Evolutionary conservation across 1,139 yeast genomes (phyloP), one percentile per base, ranked within the genome.

Genomic region (Magnusiomyces ingens): DNA sequence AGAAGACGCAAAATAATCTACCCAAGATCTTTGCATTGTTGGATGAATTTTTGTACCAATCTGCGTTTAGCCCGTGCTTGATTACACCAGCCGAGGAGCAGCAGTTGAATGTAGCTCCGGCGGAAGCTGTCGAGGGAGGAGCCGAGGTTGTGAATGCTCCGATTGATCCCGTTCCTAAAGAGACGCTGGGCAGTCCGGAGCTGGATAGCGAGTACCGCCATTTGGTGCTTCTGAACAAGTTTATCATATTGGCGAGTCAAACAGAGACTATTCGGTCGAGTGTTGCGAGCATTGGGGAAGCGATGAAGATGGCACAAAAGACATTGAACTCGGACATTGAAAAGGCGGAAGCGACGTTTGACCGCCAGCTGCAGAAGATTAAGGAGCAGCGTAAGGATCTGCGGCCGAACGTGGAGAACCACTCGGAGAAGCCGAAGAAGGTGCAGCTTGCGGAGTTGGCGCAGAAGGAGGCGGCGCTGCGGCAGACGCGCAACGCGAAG

Each of bases 1-100:
- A 70, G 53, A 60, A 59, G 45, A 60, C 64, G 1, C 58, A 63
- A 12, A 67, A 69, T 11, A 70, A 68, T 42, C 59, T 65, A 8
- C 61, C 59, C n/a, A 56, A 58, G 37, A 49, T 68, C 19, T 70
- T 73, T 71, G 55, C 53, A 2, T 49, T 61, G 42, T 52, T 67
- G 13, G 62, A 58, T 26, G 67, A 63, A 50, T 61, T 60, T 35
- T 48, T 65, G 11, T 58, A 56, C 40, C 56, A 56, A 45, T 37
- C 52, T 19, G 63, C 58, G 35, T 56, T 59, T 15, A 56, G 54
- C 29, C 57, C 57, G 11, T 49, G 58, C 19, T 48, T 52, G 19
- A 53, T 45, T 17, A 45, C 48, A 8, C 48, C 48, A 6, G 44
- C 35, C 21, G 42, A 46, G 21, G 48, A 49, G 21, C 44, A 45